These are phyloP conservation scores for Cenococcum geophilum DNA, from an alignment of 495 filamentous ascomycete genomes.

Conservation along the genomic window DNA sequence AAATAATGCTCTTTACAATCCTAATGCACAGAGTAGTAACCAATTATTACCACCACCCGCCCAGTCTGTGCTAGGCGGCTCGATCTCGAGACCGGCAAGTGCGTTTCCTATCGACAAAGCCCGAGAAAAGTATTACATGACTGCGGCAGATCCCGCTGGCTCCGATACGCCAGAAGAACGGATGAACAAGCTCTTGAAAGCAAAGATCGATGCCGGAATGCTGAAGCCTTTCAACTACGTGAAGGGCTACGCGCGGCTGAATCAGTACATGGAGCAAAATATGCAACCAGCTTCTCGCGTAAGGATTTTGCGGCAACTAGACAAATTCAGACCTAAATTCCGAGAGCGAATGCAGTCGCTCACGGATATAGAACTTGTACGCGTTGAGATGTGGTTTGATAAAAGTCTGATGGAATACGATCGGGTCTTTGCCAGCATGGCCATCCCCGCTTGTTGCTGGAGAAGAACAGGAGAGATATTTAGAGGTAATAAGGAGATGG, in stretches of 20 bases:
- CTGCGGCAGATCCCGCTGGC: slow-evolving; percentile 88
- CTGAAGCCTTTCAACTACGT: slow-evolving; percentile 97
- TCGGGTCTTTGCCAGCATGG: slow-evolving; percentile 97
- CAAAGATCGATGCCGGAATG: slow-evolving; percentile 91
- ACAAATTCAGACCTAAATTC: slow-evolving; percentile 91
- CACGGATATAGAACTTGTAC: slow-evolving; percentile 85
- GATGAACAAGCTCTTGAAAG: slow-evolving; percentile 89
- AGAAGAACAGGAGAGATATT: slow-evolving; percentile 95
- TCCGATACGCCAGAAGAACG: slow-evolving; percentile 88
- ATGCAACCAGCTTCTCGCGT: slow-evolving; percentile 71
- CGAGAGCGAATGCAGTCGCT: slow-evolving; percentile 86
- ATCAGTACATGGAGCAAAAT: slow-evolving; percentile 83
- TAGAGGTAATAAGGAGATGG: slow-evolving; percentile 97
- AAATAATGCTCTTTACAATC: slow-evolving; percentile 23
- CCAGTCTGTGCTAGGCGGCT: slow-evolving; percentile 40
- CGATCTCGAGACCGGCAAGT: slow-evolving; percentile 55
- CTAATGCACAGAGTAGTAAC: slow-evolving; percentile 15
- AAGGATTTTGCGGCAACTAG: slow-evolving; percentile 83
- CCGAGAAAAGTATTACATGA: slow-evolving; percentile 88
- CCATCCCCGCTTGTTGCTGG: slow-evolving; percentile 97
- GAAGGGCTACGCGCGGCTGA: slow-evolving; percentile 84
- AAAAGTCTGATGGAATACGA: slow-evolving; percentile 92
- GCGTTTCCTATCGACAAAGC: slow-evolving; percentile 69
- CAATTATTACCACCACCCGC: slow-evolving; percentile 30
- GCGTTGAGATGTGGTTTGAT: slow-evolving; percentile 99